Conservation (phyloP, 371 early-diverging fungal species). For the Circinella umbellata region DNA sequence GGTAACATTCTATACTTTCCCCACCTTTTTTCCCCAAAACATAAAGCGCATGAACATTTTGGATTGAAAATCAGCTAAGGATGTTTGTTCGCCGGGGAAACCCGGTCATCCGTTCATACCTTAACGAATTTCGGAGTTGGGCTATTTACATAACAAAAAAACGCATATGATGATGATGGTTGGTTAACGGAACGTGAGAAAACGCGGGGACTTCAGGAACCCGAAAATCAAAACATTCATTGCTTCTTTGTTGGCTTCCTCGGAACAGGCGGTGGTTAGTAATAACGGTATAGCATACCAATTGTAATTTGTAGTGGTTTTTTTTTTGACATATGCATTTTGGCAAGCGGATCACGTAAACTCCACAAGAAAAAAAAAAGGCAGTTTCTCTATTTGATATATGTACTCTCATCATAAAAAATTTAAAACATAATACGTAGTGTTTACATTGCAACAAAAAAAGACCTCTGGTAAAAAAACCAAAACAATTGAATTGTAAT, state of each 20-base stretch:
- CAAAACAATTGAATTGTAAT: too few relatives aligned
- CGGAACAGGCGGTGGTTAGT: too few relatives aligned
- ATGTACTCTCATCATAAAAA: not conserved
- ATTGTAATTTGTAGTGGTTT: too few relatives aligned
- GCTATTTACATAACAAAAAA: not conserved
- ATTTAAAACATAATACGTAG: not conserved
- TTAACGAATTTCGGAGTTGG: not conserved
- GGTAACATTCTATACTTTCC: too few relatives aligned
- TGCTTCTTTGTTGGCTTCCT: too few relatives aligned
- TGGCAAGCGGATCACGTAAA: not conserved
- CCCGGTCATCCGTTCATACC: not conserved
- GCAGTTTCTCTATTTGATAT: not conserved
- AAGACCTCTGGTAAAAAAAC: not conserved
- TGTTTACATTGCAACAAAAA: slow-evolving; percentile 6
- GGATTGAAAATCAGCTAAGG: not conserved
- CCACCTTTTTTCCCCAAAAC: too few relatives aligned
- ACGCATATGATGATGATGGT: slow-evolving; percentile 10
- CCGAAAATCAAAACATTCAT: not conserved
- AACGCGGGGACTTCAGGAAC: slow-evolving; percentile 9
- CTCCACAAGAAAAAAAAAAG: not conserved
- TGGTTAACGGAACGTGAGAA: slow-evolving; percentile 3
- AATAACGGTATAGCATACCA: too few relatives aligned
- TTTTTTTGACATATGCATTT: not conserved
- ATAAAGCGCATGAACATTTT: too few relatives aligned
- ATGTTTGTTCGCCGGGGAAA: not conserved